A percentile compares a stretch with the other conserved stretches of the same genome.
phyloP scores from a whole-genome alignment of 805 yeast species.

The Citeromyces matritensis region DNA sequence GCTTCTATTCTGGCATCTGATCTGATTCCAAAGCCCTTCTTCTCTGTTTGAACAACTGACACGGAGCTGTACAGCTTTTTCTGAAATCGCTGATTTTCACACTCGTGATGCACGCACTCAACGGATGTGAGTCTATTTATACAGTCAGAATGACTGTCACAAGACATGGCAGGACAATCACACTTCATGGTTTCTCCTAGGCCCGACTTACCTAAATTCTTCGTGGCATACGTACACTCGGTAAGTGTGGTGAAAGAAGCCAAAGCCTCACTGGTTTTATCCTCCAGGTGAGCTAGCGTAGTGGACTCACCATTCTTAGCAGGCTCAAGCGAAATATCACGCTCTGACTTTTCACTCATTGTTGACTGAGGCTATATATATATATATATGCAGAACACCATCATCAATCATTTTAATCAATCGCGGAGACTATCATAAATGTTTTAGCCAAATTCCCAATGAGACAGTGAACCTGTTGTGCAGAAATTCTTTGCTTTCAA shows the following conservation, averaged over 20 bases:
- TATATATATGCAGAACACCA: too few species aligned
- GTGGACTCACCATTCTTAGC: too few species aligned
- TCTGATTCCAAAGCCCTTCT: constrained; percentile 83
- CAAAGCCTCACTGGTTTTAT: constrained; percentile 58
- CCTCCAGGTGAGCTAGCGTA: constrained; percentile 26
- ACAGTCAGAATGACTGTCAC: constrained; percentile 80
- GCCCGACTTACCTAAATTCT: constrained; percentile 42
- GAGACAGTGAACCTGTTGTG: too few species aligned
- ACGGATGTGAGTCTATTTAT: constrained; percentile 85
- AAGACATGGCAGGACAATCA: constrained; percentile 68
- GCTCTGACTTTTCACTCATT: too few species aligned
- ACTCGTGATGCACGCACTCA: constrained; percentile 66
- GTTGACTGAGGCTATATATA: too few species aligned
- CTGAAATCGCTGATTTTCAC: constrained; percentile 87
- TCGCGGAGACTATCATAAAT: too few species aligned
- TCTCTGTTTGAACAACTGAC: constrained; percentile 70
- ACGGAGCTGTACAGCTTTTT: constrained; percentile 54
- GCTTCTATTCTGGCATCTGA: constrained; percentile 44
- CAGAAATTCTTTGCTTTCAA: too few species aligned
- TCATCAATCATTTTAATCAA: too few species aligned
- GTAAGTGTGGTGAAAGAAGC: constrained; percentile 37
- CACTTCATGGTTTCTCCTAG: constrained; percentile 74
- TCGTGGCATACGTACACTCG: constrained; percentile 48
- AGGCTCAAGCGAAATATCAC: too few species aligned
- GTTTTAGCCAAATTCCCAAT: too few species aligned